Percentiles rank a stretch among this genome's conserved stretches.
Evolutionary conservation across 495 filamentous ascomycete genomes (phyloP).

Genomic region (Penicillium nucicola): DNA sequence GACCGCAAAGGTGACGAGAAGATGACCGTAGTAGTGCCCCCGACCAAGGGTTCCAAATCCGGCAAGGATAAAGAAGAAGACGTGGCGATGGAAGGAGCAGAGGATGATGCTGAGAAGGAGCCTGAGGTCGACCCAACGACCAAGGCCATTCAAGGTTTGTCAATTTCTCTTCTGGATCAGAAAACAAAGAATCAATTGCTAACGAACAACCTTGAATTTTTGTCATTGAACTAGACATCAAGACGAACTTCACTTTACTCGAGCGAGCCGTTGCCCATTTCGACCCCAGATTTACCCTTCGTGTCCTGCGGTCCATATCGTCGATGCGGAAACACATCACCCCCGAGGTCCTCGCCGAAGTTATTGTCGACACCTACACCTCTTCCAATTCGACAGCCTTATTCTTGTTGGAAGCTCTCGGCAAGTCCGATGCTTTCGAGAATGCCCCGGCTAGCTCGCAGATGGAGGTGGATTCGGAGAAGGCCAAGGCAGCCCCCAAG

Average conservation of each 20-base stretch:
- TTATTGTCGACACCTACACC: slow-evolving; percentile 76
- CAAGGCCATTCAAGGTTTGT: slow-evolving; percentile 64
- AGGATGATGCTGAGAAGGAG: slow-evolving; percentile 53
- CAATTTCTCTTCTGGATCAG: slow-evolving; percentile 1
- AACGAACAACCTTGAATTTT: not conserved
- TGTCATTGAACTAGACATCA: slow-evolving; percentile 68
- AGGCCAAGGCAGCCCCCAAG: slow-evolving; percentile 46
- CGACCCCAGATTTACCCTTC: slow-evolving; percentile 89
- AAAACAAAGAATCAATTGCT: not conserved
- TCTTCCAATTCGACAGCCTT: slow-evolving; percentile 62
- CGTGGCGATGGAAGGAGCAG: slow-evolving; percentile 67
- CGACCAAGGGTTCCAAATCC: slow-evolving; percentile 68
- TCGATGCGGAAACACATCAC: slow-evolving; percentile 89
- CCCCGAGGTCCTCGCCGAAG: slow-evolving; percentile 73
- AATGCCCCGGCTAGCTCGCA: slow-evolving; percentile 50
- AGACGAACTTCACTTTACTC: slow-evolving; percentile 84
- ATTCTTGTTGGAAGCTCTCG: slow-evolving; percentile 65
- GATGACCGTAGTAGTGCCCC: slow-evolving; percentile 85
- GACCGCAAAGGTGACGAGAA: slow-evolving; percentile 74
- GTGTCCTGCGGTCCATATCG: slow-evolving; percentile 91
- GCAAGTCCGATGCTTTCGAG: slow-evolving; percentile 60
- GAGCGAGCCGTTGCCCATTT: slow-evolving; percentile 91
- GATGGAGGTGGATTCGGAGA: slow-evolving; percentile 77
- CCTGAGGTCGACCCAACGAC: slow-evolving; percentile 55
- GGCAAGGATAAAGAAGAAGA: slow-evolving; percentile 69